phyloP scores from a whole-genome alignment of 2,329 filamentous ascomycete species.

The Aureobasidium sp. region DNA sequence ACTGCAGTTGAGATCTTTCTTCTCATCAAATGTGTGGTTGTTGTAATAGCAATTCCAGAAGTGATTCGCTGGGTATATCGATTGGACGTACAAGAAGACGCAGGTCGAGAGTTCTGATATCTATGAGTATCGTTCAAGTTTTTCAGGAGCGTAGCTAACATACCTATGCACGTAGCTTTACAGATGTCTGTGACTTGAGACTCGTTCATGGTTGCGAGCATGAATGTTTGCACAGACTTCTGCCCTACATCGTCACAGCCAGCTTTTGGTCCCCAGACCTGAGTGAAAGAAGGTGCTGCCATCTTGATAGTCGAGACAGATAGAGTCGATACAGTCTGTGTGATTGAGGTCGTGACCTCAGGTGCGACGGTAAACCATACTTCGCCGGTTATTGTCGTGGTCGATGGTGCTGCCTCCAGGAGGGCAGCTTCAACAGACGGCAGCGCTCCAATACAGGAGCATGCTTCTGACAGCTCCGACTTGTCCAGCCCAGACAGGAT shows the following conservation, averaged over 20 bases:
- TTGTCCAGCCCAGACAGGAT: not conserved
- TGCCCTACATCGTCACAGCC: slow-evolving; percentile 17
- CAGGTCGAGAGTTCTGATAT: not conserved
- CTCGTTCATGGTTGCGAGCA: not conserved
- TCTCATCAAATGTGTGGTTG: not conserved
- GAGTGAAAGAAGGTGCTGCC: slow-evolving; percentile 21
- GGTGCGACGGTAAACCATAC: slow-evolving; percentile 14
- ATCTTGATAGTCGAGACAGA: slow-evolving; percentile 19
- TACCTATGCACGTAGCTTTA: not conserved
- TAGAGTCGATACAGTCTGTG: slow-evolving; percentile 16
- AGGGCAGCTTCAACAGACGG: not conserved
- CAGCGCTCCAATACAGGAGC: slow-evolving; percentile 5
- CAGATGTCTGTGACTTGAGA: not conserved
- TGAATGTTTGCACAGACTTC: not conserved
- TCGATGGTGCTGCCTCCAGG: not conserved
- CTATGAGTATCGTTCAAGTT: not conserved
- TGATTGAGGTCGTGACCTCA: slow-evolving; percentile 13
- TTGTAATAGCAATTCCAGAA: slow-evolving; percentile 10
- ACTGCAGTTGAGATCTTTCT: not conserved
- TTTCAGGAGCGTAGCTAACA: not conserved
- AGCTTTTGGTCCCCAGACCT: slow-evolving; percentile 19
- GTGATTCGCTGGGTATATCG: not conserved
- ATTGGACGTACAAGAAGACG: not conserved
- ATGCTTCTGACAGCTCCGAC: slow-evolving; percentile 2
- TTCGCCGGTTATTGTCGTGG: slow-evolving; percentile 10